Percentiles rank a stretch among this genome's conserved stretches.
Conservation (phyloP, 345 rosid genomes). For the Acer negundo region DNA sequence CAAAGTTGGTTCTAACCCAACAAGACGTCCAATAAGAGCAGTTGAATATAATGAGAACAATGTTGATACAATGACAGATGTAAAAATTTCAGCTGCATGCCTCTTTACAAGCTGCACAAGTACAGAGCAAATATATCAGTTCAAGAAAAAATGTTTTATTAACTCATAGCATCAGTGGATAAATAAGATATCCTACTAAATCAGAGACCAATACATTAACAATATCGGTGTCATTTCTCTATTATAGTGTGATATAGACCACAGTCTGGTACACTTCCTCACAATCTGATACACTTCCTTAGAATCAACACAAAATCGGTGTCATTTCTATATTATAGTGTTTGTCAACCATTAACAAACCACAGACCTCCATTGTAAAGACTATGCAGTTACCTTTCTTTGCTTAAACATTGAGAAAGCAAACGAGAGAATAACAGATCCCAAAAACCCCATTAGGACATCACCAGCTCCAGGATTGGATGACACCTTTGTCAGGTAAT, state of each 20-base stretch:
- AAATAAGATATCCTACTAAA: background rate
- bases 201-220: background rate
- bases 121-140: conserved; percentile 12
- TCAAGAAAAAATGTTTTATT: background rate
- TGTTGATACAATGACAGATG: conserved; percentile 75
- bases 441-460: conserved; percentile 89
- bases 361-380: background rate
- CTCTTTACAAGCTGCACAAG: conserved; percentile 83
- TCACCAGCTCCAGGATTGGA: conserved; percentile 98
- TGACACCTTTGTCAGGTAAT: conserved; percentile 75
- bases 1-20: conserved; percentile 71
- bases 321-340: background rate
- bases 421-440: conserved; percentile 91
- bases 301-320: background rate
- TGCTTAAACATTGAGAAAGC: conserved; percentile 98
- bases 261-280: background rate
- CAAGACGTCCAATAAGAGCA: conserved; percentile 77
- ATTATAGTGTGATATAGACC: background rate
- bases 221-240: background rate
- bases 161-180: background rate
- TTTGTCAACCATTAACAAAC: background rate
- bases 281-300: background rate
- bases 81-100: conserved; percentile 94
- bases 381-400: conserved; percentile 58
- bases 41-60: conserved; percentile 93